phyloP scores from a whole-genome alignment of 306 rosid species.

The Datisca glomerata region DNA sequence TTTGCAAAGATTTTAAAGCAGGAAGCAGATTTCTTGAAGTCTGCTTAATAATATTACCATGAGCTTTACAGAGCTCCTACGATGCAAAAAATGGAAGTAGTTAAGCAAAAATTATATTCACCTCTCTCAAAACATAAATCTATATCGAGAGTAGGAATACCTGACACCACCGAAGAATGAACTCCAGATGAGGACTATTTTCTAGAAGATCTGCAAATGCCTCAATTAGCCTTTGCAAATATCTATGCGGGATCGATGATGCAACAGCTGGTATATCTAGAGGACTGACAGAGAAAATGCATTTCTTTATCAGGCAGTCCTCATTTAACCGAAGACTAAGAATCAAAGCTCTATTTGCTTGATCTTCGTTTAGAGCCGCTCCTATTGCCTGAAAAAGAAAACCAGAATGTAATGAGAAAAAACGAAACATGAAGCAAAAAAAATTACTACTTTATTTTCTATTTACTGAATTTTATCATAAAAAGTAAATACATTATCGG shows the following conservation, averaged over 20 bases:
- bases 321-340: constrained; percentile 80
- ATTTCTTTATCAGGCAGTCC: constrained; percentile 52
- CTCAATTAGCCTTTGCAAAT: constrained; percentile 70
- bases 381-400: constrained; percentile 60
- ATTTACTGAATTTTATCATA: neutral
- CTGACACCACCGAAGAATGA: constrained; percentile 81
- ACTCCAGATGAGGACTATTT: constrained; percentile 81
- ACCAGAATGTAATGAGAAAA: constrained; percentile 10
- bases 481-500: too few relatives aligned
- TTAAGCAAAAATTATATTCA: too few relatives aligned
- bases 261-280: constrained; percentile 51
- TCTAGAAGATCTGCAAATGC: constrained; percentile 81
- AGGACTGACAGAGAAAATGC: constrained; percentile 62
- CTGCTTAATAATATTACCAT: constrained; percentile 69
- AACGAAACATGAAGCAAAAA: neutral
- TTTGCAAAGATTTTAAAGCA: constrained; percentile 67
- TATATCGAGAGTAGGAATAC: too few relatives aligned
- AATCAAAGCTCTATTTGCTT: constrained; percentile 63
- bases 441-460: neutral
- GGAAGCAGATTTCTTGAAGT: constrained; percentile 64
- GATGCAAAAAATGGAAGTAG: neutral
- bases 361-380: constrained; percentile 53
- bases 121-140: too few relatives aligned
- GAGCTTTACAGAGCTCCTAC: constrained; percentile 80
- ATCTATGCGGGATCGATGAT: constrained; percentile 48